phyloP scores from a whole-genome alignment of 2,329 filamentous ascomycete species.

The Colletotrichum zoysiae region DNA sequence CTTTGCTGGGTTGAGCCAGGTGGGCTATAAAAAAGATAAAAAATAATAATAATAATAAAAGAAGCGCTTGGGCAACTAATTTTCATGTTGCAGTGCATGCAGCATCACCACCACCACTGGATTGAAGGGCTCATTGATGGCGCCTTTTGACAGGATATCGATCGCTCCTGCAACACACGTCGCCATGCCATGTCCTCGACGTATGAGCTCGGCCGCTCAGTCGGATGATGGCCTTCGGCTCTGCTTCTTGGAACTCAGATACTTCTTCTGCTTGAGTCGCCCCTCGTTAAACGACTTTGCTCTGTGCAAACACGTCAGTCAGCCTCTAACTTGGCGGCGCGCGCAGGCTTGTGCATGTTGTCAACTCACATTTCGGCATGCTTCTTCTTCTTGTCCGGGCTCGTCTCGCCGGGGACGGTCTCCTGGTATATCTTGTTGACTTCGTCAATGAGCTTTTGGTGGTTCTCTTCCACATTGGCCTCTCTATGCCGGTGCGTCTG shows the following conservation, averaged over 20 bases:
- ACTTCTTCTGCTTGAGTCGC: constrained; percentile 63
- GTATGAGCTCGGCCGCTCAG: constrained; percentile 1
- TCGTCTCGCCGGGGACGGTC: constrained; percentile 61
- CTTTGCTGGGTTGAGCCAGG: constrained; percentile 1
- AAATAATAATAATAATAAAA: too few relatives aligned
- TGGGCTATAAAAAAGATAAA: background rate
- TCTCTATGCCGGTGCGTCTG: constrained; percentile 66
- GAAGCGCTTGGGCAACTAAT: background rate
- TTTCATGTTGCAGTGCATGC: constrained; percentile 17
- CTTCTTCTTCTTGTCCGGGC: constrained; percentile 61
- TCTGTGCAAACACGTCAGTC: constrained; percentile 49
- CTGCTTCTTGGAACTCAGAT: constrained; percentile 64
- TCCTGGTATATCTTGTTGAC: constrained; percentile 61
- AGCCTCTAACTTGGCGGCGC: constrained; percentile 33
- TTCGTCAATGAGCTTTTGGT: constrained; percentile 62
- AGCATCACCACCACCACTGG: background rate
- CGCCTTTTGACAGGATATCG: background rate
- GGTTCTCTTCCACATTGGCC: constrained; percentile 67
- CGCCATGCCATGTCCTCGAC: background rate
- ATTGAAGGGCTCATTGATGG: background rate
- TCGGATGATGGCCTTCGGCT: constrained; percentile 29
- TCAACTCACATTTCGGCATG: constrained; percentile 60
- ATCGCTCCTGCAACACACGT: background rate
- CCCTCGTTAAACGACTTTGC: constrained; percentile 60
- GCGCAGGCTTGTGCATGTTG: constrained; percentile 1